Conservation (phyloP, 2,329 filamentous ascomycete genomes). For the Cucurbitaria berberidis region DNA sequence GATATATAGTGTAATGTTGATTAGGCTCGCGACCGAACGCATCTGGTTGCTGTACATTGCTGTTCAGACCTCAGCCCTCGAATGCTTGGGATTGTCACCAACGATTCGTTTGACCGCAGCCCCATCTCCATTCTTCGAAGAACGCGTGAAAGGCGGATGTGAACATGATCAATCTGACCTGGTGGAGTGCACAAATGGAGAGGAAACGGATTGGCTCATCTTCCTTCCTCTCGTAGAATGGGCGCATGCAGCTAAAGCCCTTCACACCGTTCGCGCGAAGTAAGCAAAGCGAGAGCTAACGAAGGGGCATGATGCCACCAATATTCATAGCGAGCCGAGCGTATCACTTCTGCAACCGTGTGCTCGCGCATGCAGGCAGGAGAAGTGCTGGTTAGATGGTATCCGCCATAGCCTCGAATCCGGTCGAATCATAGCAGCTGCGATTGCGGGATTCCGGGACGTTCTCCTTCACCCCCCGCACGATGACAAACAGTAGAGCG, state of each 20-base stretch:
- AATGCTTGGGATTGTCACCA: not conserved
- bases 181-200: constrained; percentile 11
- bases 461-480: constrained; percentile 11
- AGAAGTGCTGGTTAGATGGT: constrained; percentile 10
- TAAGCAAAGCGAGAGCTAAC: constrained; percentile 11
- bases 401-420: constrained; percentile 10
- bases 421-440: constrained; percentile 5
- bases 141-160: not conserved
- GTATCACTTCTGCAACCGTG: constrained; percentile 9
- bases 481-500: constrained; percentile 4
- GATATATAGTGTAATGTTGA: not conserved
- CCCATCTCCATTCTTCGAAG: not conserved
- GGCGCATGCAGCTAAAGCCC: constrained; percentile 20
- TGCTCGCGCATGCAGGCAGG: constrained; percentile 11
- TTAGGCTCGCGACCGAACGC: not conserved
- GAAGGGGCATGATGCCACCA: constrained; percentile 14
- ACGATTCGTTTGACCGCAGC: not conserved
- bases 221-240: constrained; percentile 8
- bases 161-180: constrained; percentile 6
- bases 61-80: not conserved
- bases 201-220: constrained; percentile 22
- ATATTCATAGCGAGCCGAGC: constrained; percentile 13
- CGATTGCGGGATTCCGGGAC: constrained; percentile 16
- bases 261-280: constrained; percentile 32
- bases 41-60: not conserved